These are phyloP conservation scores for Fusarium burgessii DNA, from an alignment of 2,329 filamentous ascomycete species.

Conservation along the genomic window DNA sequence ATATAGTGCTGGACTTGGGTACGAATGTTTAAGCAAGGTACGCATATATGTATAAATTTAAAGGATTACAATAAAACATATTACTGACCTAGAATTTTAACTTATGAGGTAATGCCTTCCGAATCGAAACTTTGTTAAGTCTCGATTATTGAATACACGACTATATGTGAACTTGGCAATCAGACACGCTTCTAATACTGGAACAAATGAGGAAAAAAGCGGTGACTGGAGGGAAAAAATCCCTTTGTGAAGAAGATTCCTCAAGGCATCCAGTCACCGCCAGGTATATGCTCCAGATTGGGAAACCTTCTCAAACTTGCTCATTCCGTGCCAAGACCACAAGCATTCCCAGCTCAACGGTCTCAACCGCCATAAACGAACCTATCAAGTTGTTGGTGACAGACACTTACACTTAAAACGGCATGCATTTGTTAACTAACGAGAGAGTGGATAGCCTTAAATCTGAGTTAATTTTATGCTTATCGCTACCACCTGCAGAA, in stretches of 20 bases:
- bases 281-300: not conserved
- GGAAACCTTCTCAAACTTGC: slow-evolving; percentile 28
- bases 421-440: not conserved
- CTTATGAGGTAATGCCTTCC: too few species aligned
- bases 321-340: slow-evolving; percentile 11
- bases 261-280: not conserved
- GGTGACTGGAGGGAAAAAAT: not conserved
- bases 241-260: not conserved
- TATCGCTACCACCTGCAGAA: not conserved
- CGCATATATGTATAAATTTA: rapidly evolving
- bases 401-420: not conserved
- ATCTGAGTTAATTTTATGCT: slow-evolving; percentile 18
- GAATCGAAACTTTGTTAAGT: not conserved
- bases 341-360: not conserved
- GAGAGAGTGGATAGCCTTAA: not conserved
- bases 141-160: not conserved
- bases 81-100: rapidly evolving
- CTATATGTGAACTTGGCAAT: not conserved
- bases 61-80: too few species aligned
- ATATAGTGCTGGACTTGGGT: too few species aligned
- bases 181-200: rapidly evolving
- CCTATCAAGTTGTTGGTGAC: not conserved
- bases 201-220: not conserved
- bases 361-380: not conserved
- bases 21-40: too few species aligned